These are phyloP conservation scores for Craterostigma plantagineum DNA, from an alignment of 257 asterid species.

Conservation along the genomic window DNA sequence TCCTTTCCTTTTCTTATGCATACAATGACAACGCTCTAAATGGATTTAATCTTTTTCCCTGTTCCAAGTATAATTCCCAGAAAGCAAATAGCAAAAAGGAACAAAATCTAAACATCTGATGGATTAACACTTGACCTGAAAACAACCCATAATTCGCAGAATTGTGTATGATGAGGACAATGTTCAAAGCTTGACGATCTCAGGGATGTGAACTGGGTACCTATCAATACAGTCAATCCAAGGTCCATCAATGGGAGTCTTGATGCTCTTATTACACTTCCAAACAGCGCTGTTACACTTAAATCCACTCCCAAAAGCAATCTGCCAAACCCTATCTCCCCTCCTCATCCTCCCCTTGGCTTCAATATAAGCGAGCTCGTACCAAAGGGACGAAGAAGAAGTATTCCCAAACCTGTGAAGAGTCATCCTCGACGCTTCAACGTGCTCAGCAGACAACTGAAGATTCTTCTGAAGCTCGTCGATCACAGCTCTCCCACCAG, in stretches of 20 bases:
- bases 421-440: conserved; percentile 4
- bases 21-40: no score
- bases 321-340: conserved; percentile 42
- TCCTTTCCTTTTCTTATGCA: no score
- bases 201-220: conserved; percentile 47
- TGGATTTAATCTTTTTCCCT: no score
- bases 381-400: background rate
- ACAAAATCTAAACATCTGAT: no score
- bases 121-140: no score
- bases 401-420: background rate
- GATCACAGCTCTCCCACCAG: background rate
- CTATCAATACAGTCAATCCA: conserved; percentile 30
- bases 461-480: background rate
- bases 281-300: conserved; percentile 51
- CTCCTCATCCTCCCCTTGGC: conserved; percentile 47
- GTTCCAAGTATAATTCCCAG: no score
- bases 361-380: conserved; percentile 21
- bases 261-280: conserved; percentile 39
- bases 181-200: conserved; percentile 39
- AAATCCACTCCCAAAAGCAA: conserved; percentile 47
- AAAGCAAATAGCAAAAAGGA: no score
- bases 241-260: conserved; percentile 29
- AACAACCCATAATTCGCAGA: no score
- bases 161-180: no score
- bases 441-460: background rate